These are phyloP conservation scores for Roridomyces roridus DNA, from an alignment of 768 basidiomycete genomes.

Conservation along the genomic window DNA sequence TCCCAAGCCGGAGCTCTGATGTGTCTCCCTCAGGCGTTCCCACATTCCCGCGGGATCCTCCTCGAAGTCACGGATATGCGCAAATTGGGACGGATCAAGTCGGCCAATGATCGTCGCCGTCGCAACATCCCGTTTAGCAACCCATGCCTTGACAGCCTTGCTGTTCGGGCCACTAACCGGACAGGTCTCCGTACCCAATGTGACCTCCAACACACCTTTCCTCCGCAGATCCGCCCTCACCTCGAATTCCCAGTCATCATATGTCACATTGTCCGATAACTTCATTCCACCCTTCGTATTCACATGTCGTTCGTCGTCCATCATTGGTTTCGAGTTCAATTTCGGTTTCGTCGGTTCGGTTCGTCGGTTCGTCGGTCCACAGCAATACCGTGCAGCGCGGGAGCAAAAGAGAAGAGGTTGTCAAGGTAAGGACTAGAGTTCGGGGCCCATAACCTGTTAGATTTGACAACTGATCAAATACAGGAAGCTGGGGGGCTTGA, in stretches of 20 bases:
- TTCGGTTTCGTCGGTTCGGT: no score
- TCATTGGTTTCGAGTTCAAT: no score
- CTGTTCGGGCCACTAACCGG: background rate
- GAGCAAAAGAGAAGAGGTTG: background rate
- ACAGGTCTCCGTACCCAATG: background rate
- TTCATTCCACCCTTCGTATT: no score
- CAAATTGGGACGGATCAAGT: constrained; percentile 12
- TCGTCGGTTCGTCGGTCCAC: no score
- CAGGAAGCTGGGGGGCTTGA: no score
- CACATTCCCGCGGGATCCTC: constrained; percentile 16
- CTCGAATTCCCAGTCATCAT: constrained; percentile 13
- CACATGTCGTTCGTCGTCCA: no score
- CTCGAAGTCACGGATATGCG: constrained; percentile 11
- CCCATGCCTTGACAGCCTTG: constrained; percentile 17
- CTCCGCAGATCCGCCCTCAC: background rate
- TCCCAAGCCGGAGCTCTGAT: constrained; percentile 6
- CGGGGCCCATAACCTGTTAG: constrained; percentile 11
- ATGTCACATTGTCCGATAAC: no score
- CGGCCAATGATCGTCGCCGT: constrained; percentile 5
- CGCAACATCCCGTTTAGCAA: constrained; percentile 5
- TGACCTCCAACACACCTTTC: background rate
- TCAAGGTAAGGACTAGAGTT: background rate
- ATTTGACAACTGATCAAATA: no score
- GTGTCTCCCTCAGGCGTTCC: constrained; percentile 1
- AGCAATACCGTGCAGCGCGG: no score